Evolutionary conservation across 148 eudicot species (phyloP).

Genomic region (Talinum fruticosum): DNA sequence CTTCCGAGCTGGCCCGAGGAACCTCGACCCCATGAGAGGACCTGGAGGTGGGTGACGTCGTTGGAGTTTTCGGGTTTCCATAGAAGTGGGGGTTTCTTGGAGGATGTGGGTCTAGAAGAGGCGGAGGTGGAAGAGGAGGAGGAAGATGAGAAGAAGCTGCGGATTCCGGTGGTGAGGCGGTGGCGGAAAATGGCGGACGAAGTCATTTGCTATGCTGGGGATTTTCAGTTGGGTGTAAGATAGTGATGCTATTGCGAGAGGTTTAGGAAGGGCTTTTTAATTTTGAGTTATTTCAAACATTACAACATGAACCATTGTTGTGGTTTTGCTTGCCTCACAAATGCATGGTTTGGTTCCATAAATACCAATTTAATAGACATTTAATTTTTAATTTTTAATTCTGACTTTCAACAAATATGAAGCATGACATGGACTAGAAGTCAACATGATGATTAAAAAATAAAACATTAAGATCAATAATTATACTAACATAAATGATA

Average conservation of each 20-base stretch:
- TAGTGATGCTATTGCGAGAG: background rate
- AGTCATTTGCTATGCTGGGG: conserved; percentile 2
- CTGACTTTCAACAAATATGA: too few relatives aligned
- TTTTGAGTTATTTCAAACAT: too few relatives aligned
- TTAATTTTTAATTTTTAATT: too few relatives aligned
- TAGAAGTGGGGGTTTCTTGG: conserved; percentile 36
- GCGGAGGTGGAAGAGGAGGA: conserved; percentile 8
- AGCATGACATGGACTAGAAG: too few relatives aligned
- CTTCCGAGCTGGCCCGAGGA: conserved; percentile 88
- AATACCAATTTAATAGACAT: too few relatives aligned
- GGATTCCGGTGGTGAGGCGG: conserved; percentile 21
- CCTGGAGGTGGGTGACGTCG: conserved; percentile 35
- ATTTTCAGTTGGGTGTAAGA: background rate
- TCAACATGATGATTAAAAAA: too few relatives aligned
- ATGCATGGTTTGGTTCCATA: too few relatives aligned
- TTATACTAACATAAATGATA: too few relatives aligned
- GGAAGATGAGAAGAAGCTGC: conserved; percentile 22
- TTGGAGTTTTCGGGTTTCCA: conserved; percentile 20
- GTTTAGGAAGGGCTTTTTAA: conserved; percentile 9
- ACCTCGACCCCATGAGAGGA: conserved; percentile 86
- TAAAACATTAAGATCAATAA: too few relatives aligned
- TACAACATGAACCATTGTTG: too few relatives aligned
- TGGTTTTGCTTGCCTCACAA: too few relatives aligned
- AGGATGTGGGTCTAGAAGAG: conserved; percentile 21
- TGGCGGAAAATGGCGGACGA: conserved; percentile 20